These are phyloP conservation scores for Lachnellula hyalina DNA, from an alignment of 2,329 filamentous ascomycete species.

Conservation along the genomic window DNA sequence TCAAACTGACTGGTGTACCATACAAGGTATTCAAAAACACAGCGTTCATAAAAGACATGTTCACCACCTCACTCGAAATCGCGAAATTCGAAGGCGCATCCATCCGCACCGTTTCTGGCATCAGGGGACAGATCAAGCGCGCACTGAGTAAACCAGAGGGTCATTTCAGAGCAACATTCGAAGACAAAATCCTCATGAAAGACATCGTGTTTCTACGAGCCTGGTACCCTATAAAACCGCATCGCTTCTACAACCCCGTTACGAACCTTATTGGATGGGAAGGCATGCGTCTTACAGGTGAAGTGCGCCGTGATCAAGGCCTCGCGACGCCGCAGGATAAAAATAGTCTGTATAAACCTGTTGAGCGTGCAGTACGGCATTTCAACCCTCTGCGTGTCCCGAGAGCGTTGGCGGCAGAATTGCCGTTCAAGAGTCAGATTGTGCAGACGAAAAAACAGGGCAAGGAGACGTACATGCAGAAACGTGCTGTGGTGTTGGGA, in stretches of 20 bases:
- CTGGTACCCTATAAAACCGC: slow-evolving; percentile 94
- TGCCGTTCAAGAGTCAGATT: slow-evolving; percentile 93
- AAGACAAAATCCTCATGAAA: slow-evolving; percentile 95
- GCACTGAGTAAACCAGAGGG: slow-evolving; percentile 91
- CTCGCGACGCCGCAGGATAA: slow-evolving; percentile 73
- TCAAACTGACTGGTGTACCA: slow-evolving; percentile 88
- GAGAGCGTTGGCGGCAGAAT: slow-evolving; percentile 69
- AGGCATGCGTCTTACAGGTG: slow-evolving; percentile 88
- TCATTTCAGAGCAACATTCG: slow-evolving; percentile 93
- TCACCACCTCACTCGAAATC: slow-evolving; percentile 85
- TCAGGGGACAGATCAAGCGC: slow-evolving; percentile 95
- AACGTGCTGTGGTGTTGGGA: slow-evolving; percentile 81
- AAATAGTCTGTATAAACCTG: slow-evolving; percentile 76
- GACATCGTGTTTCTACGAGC: slow-evolving; percentile 95
- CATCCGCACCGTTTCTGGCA: slow-evolving; percentile 92
- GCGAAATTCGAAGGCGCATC: slow-evolving; percentile 97
- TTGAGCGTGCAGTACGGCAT: slow-evolving; percentile 62
- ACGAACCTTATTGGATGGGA: slow-evolving; percentile 89
- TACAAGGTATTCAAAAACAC: slow-evolving; percentile 99
- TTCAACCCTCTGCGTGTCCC: slow-evolving; percentile 75
- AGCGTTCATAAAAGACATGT: slow-evolving; percentile 98
- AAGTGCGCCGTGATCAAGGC: slow-evolving; percentile 73
- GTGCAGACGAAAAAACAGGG: slow-evolving; percentile 73
- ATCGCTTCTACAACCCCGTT: slow-evolving; percentile 94
- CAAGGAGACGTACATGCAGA: slow-evolving; percentile 85